Evolutionary conservation across 495 filamentous ascomycete species (phyloP), one percentile per base, ranked within the genome.

Genomic region (Bryoglossum gracile): DNA sequence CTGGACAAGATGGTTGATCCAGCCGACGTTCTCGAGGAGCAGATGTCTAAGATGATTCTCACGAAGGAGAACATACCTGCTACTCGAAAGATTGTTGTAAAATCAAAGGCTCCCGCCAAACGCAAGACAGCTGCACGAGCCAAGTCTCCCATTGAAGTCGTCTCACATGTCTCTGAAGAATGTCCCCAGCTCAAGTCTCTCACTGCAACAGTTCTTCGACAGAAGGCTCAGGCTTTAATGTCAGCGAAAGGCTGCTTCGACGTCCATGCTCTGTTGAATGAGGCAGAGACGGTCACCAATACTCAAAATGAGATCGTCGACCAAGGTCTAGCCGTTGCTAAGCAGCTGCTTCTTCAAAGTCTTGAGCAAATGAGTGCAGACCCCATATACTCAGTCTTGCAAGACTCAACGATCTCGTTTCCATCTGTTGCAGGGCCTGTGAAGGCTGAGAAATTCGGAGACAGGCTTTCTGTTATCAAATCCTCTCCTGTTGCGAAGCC

Each of bases 341-440:
- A 73, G 35, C 69, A 74, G 32, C 66, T 80, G 6, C 63, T 86
- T 45, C 63, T 72, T 4, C 71, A 80, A 63, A 82, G 76, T 44
- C 63, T 84, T 53, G 77, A 81, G 16, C 72, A 81, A 41, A 81
- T 98, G 66, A 72, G 78, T 11, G 70, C 75, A 3, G 88, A 97
- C 67, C 83, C 89, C 8, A 83, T 90, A 1, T 94, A 89, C 62
- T 92, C 86, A 32, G 81, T 90, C 14, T 72, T 98, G 19, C 84
- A 88, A 6, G 92, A 98, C 51, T 97, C 92, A 4, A 94, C 88
- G 3, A 83, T 92, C 25, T 89, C 85, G 0, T 77, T 89, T 50
- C 88, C 89, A 8, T 80, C 86, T 3, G 68, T 89, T 25, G 60
- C 58, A 16, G 63, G 42, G 3, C n/a, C 36, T 5, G 19, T 26